A percentile compares a stretch with the other conserved stretches of the same genome.
Conservation (phyloP, 306 rosid genomes). For the Argentina anserina region DNA sequence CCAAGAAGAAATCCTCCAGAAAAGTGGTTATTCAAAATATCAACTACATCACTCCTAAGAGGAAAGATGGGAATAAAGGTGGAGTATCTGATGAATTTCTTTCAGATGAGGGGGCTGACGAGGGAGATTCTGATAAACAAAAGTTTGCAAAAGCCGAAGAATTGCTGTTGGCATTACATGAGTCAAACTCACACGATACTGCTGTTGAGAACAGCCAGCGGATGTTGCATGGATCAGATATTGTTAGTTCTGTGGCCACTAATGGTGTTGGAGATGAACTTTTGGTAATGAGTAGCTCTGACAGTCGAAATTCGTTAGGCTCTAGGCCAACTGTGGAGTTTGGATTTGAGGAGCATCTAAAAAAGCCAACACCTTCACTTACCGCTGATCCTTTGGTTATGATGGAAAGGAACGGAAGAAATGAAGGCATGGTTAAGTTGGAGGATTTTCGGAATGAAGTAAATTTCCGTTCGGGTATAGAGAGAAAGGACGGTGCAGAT, state of each 20-base stretch:
- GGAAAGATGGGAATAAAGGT: conserved; percentile 51
- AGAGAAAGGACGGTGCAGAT: conserved; percentile 32
- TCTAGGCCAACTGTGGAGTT: conserved; percentile 28
- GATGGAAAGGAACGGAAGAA: conserved; percentile 32
- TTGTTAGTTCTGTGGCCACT: conserved; percentile 20
- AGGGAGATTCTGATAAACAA: conserved; percentile 38
- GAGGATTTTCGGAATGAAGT: conserved; percentile 33
- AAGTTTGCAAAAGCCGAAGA: conserved; percentile 41
- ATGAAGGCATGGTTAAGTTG: conserved; percentile 36
- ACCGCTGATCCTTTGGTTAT: conserved; percentile 44
- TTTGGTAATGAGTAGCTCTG: conserved; percentile 32
- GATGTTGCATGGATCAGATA: conserved; percentile 12
- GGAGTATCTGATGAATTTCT: conserved; percentile 45
- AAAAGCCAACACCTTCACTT: conserved; percentile 31
- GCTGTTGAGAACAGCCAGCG: not conserved
- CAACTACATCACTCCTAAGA: conserved; percentile 62
- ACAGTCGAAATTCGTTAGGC: conserved; percentile 24
- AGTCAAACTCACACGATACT: not conserved
- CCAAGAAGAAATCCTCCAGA: conserved; percentile 46
- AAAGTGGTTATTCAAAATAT: conserved; percentile 66
- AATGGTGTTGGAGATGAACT: conserved; percentile 43
- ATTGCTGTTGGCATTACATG: conserved; percentile 41
- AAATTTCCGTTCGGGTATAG: conserved; percentile 25
- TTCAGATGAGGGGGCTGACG: conserved; percentile 24
- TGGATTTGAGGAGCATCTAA: conserved; percentile 34